Evolutionary conservation across 345 rosid genomes (phyloP), one percentile per base, ranked within the genome.

Genomic region (Geranium rotundifolium): DNA sequence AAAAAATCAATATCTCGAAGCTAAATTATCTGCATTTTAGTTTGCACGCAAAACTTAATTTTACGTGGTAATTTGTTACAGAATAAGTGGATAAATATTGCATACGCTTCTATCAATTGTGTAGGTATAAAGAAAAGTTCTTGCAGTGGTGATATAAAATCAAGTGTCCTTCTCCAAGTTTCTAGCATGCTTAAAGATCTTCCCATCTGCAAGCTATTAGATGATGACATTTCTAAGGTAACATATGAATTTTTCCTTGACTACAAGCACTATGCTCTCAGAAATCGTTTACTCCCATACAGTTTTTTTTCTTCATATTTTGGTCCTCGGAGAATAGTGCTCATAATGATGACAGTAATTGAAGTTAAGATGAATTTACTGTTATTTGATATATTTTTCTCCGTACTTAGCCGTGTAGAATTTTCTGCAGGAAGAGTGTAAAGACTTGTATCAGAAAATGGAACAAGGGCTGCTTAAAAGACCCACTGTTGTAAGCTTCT

Each of bases 211-310:
- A 67, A 76, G 67, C 69, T 85, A 34, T 78, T 77, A 29, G 80
- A 85, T 62, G 76, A 76, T 50, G 78, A 82, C 65, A 71, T 82
- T 65, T 63, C 75, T 39, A 77, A 78, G 85, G 87, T 84, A 75
- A 68, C 5, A 12, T 12, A 46, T 14, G 14, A 14, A 46, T 34
- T 34, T 46, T 14, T 14, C 52, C 52, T 12, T 14, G 12, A 46
- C 3, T 46, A 7, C 16, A 46, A 46, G 52, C 12, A 14, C 52
- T 12, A 9, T 9, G 52, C 16, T 7, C 12, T 9, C 14, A 7
- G 52, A 46, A 14, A 46, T 1, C 14, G 10, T 46, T 46, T 46
- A 37, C 1, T 37, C 27, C 27, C 27, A 23, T 23, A 23, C 27
- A 23, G 27, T 23, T 23, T 23, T 0, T 23, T 0, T 23, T 23